phyloP scores from a whole-genome alignment of 2,329 filamentous ascomycete genomes.

The Diaporthe citriasiana region DNA sequence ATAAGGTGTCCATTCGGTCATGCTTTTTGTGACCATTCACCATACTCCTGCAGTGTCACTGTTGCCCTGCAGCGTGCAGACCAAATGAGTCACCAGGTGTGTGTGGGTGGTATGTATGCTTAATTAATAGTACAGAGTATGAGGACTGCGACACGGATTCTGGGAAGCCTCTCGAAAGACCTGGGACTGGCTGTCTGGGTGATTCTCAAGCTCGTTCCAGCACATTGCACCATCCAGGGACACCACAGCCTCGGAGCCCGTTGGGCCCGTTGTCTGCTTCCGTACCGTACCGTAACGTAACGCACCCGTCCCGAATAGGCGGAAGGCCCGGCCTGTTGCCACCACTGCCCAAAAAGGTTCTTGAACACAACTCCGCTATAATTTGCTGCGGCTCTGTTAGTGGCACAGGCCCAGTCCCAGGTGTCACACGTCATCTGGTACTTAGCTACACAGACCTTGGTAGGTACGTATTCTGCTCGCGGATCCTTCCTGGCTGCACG shows the following conservation, averaged over 20 bases:
- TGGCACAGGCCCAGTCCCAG: not conserved
- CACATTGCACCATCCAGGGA: not conserved
- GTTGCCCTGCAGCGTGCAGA: not conserved
- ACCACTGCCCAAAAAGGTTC: constrained; percentile 22
- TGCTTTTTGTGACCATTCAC: not conserved
- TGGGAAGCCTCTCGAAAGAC: not conserved
- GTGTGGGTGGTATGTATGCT: not conserved
- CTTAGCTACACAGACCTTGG: not conserved
- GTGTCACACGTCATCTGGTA: constrained; percentile 19
- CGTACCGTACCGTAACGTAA: constrained; percentile 11
- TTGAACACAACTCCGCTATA: constrained; percentile 26
- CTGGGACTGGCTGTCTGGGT: not conserved
- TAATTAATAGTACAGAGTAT: not conserved
- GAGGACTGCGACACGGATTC: not conserved
- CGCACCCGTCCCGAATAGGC: constrained; percentile 19
- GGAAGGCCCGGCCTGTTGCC: constrained; percentile 3
- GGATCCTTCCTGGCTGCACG: not conserved
- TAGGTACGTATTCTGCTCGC: not conserved
- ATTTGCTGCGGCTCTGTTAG: constrained; percentile 20
- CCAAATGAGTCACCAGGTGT: not conserved
- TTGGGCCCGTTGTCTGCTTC: constrained; percentile 17
- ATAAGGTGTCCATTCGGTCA: not conserved
- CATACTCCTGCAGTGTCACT: not conserved
- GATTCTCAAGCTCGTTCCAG: not conserved
- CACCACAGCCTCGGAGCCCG: constrained; percentile 12